Percentiles rank a stretch among this genome's conserved stretches.
phyloP scores from a whole-genome alignment of 2,329 filamentous ascomycete species.

The Monosporascus sp. region DNA sequence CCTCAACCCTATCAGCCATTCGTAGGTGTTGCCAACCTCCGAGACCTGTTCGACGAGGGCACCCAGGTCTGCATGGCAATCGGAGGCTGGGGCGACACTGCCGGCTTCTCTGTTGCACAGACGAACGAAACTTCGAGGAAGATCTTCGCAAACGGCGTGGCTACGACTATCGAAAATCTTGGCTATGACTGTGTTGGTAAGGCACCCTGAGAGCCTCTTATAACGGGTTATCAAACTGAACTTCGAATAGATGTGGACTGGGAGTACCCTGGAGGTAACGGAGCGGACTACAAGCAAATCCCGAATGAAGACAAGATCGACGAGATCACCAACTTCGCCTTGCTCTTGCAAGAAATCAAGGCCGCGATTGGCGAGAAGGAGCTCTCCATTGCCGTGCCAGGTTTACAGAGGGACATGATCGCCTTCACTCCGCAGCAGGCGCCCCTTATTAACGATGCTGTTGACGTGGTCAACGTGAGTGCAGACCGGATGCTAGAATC shows the following conservation, averaged over 20 bases:
- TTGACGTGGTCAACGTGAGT: constrained; percentile 59
- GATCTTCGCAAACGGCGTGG: constrained; percentile 59
- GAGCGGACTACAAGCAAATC: constrained; percentile 59
- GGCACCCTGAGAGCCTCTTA: neutral
- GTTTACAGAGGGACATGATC: constrained; percentile 57
- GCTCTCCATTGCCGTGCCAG: constrained; percentile 63
- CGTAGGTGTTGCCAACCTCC: constrained; percentile 25
- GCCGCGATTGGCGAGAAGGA: constrained; percentile 50
- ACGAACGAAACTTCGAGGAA: constrained; percentile 40
- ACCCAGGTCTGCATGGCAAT: constrained; percentile 67
- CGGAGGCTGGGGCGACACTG: constrained; percentile 67
- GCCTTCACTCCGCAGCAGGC: constrained; percentile 53
- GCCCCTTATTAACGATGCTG: constrained; percentile 47
- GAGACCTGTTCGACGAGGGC: constrained; percentile 38
- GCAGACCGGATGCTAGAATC: constrained; percentile 18
- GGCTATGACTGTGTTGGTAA: constrained; percentile 65
- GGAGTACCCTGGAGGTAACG: constrained; percentile 61
- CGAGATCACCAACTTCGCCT: constrained; percentile 60
- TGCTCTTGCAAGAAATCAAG: constrained; percentile 54
- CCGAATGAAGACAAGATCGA: constrained; percentile 53
- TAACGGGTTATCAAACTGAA: constrained; percentile 11
- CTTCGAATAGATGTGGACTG: constrained; percentile 49
- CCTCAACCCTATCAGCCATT: constrained; percentile 18
- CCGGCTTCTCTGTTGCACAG: constrained; percentile 54
- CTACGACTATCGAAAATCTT: constrained; percentile 53